Conservation (phyloP, 495 filamentous ascomycete genomes). For the Antarctomyces pellizariae region DNA sequence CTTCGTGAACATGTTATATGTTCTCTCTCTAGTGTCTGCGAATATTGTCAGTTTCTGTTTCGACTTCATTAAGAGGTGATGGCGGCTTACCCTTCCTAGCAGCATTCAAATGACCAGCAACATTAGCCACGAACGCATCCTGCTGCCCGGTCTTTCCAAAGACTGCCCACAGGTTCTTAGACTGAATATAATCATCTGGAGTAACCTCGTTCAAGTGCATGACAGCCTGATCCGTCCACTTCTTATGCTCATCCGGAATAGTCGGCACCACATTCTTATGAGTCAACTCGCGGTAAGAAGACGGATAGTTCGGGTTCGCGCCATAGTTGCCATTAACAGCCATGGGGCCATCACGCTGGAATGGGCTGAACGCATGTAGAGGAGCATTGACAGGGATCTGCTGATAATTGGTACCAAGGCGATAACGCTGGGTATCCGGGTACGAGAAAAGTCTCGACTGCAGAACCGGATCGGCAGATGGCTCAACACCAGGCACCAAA, state of each 20-base stretch:
- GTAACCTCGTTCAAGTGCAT: slow-evolving; percentile 20
- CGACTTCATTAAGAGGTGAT: slow-evolving; percentile 22
- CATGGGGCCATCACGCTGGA: slow-evolving; percentile 56
- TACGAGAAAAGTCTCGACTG: slow-evolving; percentile 68
- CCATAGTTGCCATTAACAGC: slow-evolving; percentile 46
- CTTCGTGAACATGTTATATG: slow-evolving; percentile 32
- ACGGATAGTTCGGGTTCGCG: slow-evolving; percentile 43
- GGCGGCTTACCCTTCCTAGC: slow-evolving; percentile 28
- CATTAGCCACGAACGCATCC: slow-evolving; percentile 40
- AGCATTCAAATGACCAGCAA: slow-evolving; percentile 30
- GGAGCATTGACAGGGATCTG: slow-evolving; percentile 65
- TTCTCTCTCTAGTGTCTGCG: slow-evolving; percentile 27
- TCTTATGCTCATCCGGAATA: slow-evolving; percentile 39
- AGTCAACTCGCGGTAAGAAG: slow-evolving; percentile 32
- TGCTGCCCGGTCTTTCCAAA: slow-evolving; percentile 40
- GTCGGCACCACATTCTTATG: slow-evolving; percentile 32
- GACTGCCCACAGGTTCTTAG: slow-evolving; percentile 40
- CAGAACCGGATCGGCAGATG: slow-evolving; percentile 58
- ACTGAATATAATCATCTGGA: slow-evolving; percentile 39
- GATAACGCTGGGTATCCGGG: slow-evolving; percentile 59
- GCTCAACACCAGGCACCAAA: slow-evolving; percentile 38
- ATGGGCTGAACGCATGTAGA: slow-evolving; percentile 42
- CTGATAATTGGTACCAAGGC: slow-evolving; percentile 62
- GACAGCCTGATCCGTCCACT: slow-evolving; percentile 27
- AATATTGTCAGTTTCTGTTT: too few relatives aligned